These are phyloP conservation scores for Pichia cabralensis DNA, from an alignment of 805 yeast genomes.

Conservation along the genomic window DNA sequence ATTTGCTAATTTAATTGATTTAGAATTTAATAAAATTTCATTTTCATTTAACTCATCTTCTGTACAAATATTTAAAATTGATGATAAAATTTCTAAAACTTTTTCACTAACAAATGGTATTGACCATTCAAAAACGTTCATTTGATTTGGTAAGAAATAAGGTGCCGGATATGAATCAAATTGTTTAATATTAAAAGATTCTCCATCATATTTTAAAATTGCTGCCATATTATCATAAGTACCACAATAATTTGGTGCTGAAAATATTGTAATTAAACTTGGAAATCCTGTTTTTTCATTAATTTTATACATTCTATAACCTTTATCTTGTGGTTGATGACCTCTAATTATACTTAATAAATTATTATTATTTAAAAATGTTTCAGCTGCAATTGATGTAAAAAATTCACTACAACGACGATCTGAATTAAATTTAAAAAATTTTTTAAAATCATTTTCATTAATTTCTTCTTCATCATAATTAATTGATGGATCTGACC, in stretches of 20 bases:
- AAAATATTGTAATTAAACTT: slow-evolving; percentile 77
- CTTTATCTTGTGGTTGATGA: slow-evolving; percentile 97
- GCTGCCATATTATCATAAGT: slow-evolving; percentile 93
- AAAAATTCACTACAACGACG: slow-evolving; percentile 91
- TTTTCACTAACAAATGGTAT: slow-evolving; percentile 96
- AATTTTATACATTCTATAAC: slow-evolving; percentile 87
- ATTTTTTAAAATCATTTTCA: slow-evolving; percentile 4
- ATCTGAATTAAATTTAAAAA: slow-evolving; percentile 42
- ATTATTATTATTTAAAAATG: slow-evolving; percentile 68
- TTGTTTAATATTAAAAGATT: slow-evolving; percentile 91
- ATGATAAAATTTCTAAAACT: slow-evolving; percentile 84
- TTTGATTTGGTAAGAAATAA: slow-evolving; percentile 90
- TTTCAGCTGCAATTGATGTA: slow-evolving; percentile 73
- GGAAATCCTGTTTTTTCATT: slow-evolving; percentile 84
- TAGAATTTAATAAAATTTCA: neutral
- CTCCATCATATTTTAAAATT: slow-evolving; percentile 79
- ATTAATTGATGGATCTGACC: slow-evolving; percentile 94
- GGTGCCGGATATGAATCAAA: slow-evolving; percentile 92
- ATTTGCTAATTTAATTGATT: neutral
- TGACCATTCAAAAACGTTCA: slow-evolving; percentile 98
- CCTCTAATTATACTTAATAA: slow-evolving; percentile 84
- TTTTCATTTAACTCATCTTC: slow-evolving; percentile 76
- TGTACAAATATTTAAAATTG: slow-evolving; percentile 86
- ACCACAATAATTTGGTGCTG: slow-evolving; percentile 93
- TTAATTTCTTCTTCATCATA: slow-evolving; percentile 56